phyloP scores from a whole-genome alignment of 768 basidiomycete species.

The Termitomyces sp. region DNA sequence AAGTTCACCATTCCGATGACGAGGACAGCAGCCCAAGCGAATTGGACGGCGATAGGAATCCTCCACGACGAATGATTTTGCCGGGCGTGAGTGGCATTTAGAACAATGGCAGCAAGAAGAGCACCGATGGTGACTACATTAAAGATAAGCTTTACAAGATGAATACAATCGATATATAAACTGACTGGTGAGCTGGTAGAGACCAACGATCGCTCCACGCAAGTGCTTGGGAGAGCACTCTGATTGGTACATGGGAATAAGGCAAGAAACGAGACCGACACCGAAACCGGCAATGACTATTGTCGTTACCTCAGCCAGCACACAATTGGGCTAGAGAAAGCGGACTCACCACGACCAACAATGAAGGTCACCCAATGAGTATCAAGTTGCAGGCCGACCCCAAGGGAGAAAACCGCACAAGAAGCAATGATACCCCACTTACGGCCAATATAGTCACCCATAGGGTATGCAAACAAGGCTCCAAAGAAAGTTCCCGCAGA shows the following conservation, averaged over 20 bases:
- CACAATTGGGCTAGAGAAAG: neutral
- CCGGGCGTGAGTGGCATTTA: conserved; percentile 55
- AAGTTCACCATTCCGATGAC: conserved; percentile 48
- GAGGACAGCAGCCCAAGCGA: conserved; percentile 74
- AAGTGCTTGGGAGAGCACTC: conserved; percentile 66
- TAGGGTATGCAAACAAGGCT: conserved; percentile 41
- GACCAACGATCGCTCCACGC: conserved; percentile 60
- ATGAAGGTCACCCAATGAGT: conserved; percentile 21
- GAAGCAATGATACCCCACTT: conserved; percentile 56
- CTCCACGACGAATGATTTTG: conserved; percentile 44
- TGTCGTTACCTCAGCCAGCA: conserved; percentile 22
- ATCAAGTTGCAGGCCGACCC: conserved; percentile 54
- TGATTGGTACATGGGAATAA: conserved; percentile 49
- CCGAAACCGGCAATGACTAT: conserved; percentile 72
- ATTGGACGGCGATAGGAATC: conserved; percentile 65
- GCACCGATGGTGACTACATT: conserved; percentile 70
- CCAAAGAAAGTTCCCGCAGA: conserved; percentile 89
- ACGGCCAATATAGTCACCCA: conserved; percentile 45
- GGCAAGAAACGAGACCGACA: conserved; percentile 70
- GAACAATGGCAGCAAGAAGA: conserved; percentile 63
- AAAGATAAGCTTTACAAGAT: conserved; percentile 37
- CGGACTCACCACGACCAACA: conserved; percentile 19
- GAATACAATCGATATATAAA: neutral
- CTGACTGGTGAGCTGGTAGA: conserved; percentile 24
- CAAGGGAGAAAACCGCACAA: conserved; percentile 54